A percentile compares a stretch with the other conserved stretches of the same genome.
Conservation (phyloP, 805 yeast genomes). For the Starmerella riodocensis region DNA sequence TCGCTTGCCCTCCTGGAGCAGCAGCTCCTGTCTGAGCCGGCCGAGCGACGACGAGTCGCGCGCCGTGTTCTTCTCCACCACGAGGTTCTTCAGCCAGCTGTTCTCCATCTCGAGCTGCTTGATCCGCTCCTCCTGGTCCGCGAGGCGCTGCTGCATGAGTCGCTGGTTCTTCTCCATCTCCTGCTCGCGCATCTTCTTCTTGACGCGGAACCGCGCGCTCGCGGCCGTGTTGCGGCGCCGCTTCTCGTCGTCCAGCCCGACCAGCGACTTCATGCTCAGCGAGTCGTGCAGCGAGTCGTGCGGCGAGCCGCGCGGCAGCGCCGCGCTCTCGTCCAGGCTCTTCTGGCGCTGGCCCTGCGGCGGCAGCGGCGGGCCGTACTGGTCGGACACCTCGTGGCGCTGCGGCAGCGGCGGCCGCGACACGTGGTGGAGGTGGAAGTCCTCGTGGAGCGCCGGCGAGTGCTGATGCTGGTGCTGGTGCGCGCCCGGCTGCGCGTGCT, state of each 20-base stretch:
- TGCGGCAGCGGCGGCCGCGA: constrained; percentile 11
- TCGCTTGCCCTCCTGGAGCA: constrained; percentile 1
- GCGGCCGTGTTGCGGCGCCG: constrained; percentile 87
- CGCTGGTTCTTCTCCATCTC: constrained; percentile 69
- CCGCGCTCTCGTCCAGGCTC: not conserved
- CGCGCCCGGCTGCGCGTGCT: constrained; percentile 3
- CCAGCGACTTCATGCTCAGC: not conserved
- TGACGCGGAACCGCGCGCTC: constrained; percentile 80
- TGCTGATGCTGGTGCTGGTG: not conserved
- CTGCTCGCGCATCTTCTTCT: constrained; percentile 83
- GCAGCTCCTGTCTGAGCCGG: constrained; percentile 15
- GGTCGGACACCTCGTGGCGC: constrained; percentile 18
- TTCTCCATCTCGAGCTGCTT: constrained; percentile 89
- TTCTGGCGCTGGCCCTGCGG: not conserved
- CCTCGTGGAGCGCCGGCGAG: not conserved
- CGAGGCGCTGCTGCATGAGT: constrained; percentile 57
- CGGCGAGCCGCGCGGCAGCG: not conserved
- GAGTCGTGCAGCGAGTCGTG: too few species aligned
- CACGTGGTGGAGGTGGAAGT: constrained; percentile 5
- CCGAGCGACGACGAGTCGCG: constrained; percentile 24
- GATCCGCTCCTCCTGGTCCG: constrained; percentile 54
- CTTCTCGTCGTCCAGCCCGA: constrained; percentile 45
- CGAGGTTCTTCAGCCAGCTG: constrained; percentile 65
- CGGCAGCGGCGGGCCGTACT: constrained; percentile 5
- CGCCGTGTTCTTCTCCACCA: constrained; percentile 52